phyloP scores from a whole-genome alignment of 352 stramenopile genomes.

The Globisporangium parvum region DNA sequence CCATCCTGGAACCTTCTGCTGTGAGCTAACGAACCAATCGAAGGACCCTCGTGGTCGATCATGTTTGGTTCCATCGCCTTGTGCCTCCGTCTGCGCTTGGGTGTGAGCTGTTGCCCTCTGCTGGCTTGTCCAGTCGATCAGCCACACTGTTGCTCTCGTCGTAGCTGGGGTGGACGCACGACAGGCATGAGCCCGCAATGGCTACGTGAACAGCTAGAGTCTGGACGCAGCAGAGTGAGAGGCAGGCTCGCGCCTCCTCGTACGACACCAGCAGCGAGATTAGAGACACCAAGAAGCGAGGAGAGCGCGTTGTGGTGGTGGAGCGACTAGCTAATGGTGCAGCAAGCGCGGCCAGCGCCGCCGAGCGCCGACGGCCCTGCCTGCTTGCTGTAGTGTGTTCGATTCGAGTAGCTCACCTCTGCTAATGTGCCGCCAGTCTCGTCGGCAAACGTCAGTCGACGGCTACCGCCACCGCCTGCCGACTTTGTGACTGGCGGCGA shows the following conservation, averaged over 20 bases:
- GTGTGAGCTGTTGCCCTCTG: too few relatives aligned
- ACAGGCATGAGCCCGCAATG: too few relatives aligned
- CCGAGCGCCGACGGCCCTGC: slow-evolving; percentile 23
- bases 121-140: too few relatives aligned
- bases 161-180: too few relatives aligned
- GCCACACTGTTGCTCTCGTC: too few relatives aligned
- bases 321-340: slow-evolving; percentile 31
- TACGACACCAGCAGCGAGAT: neutral
- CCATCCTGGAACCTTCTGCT: slow-evolving; percentile 17
- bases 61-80: neutral
- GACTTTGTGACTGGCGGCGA: neutral
- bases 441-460: slow-evolving; percentile 58
- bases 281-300: neutral
- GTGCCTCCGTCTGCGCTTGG: neutral
- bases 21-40: slow-evolving; percentile 19
- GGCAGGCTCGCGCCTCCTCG: too few relatives aligned
- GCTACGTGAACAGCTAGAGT: too few relatives aligned
- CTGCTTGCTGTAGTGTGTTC: slow-evolving; percentile 81
- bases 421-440: slow-evolving; percentile 46
- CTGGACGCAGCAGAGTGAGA: too few relatives aligned
- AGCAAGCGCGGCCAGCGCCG: slow-evolving; percentile 28
- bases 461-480: slow-evolving; percentile 7
- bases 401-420: slow-evolving; percentile 66
- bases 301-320: neutral
- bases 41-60: slow-evolving; percentile 2